phyloP scores from a whole-genome alignment of 1,284 basidiomycete genomes.

The Moesziomyces parantarcticus region DNA sequence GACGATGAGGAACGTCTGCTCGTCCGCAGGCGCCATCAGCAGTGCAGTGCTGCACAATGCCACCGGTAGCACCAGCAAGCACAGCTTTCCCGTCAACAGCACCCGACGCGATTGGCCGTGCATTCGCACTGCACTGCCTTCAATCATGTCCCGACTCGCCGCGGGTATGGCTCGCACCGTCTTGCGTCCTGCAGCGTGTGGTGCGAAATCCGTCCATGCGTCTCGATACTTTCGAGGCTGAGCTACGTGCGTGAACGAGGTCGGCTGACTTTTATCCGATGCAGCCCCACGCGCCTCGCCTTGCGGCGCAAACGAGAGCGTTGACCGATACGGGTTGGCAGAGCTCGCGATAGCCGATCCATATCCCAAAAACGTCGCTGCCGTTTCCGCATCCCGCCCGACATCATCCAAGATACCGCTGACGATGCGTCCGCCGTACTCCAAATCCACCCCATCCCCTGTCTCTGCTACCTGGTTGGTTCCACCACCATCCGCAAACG shows the following conservation, averaged over 20 bases:
- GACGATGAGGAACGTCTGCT: constrained; percentile 5
- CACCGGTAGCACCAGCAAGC: constrained; percentile 10
- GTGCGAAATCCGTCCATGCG: too few species aligned
- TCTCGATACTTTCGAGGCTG: too few species aligned
- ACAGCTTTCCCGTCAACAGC: too few species aligned
- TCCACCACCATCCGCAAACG: too few species aligned
- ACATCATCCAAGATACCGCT: constrained; percentile 2
- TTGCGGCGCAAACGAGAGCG: constrained; percentile 7
- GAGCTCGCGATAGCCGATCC: constrained; percentile 28
- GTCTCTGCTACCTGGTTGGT: too few species aligned
- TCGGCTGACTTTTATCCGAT: neutral
- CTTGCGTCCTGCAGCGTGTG: too few species aligned
- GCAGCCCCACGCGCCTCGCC: too few species aligned
- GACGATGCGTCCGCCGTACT: constrained; percentile 11
- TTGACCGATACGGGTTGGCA: constrained; percentile 22
- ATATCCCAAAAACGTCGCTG: constrained; percentile 11
- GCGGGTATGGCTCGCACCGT: too few species aligned
- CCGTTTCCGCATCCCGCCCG: constrained; percentile 5
- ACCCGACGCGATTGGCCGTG: too few species aligned
- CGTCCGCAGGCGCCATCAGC: neutral
- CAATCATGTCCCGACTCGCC: too few species aligned
- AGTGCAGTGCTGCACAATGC: constrained; percentile 5
- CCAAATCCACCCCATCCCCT: neutral
- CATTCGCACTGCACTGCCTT: too few species aligned
- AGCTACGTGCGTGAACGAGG: neutral